Base-by-base conservation (phyloP, 2,329 filamentous ascomycete species). In the Phyllosticta citriasiana region DNA sequence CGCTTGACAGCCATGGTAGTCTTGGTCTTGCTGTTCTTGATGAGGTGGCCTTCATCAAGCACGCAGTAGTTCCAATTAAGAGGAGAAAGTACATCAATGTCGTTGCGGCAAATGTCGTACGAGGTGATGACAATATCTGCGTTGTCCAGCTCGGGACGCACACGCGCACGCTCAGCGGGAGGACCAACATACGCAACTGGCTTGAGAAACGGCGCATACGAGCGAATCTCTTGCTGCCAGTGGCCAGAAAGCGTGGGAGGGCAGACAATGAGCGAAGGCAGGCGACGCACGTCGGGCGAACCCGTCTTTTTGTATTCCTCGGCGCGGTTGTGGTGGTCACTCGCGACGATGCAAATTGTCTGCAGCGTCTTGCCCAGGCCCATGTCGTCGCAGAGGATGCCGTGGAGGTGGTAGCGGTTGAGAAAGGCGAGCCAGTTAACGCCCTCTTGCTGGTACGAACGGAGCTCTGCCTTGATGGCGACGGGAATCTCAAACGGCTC, bases 301-400 rank as follows among this genome's bases (percentile, higher is more conserved):
- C 87, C 83, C 0, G 92, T 95, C 74, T 88, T 91, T 27, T 86
- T 86, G 72, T 88, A 97, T 70, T 97, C 91, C 70, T 97, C 90
- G 0, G 90, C 91, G 63, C 94, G 87, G 70, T 95, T 81, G 72
- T 99, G 93, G 71, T 99, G 94, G 72, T 99, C 94, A 75, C 92
- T 97, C 9, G 94, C 93, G 53, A 99, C 92, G 69, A 99, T 99
- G 74, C 94, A 99, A 24, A 99, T 84, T 0, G 95, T 99, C 73
- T 99, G 94, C 10, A 99, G 78, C 1, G 94, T 99, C 78, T 99
- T 99, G 57, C 94, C 94, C 27, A 99, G 88, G 70, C 94, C 94
- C 94, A 99, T 99, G 73, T 99, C 94, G 70, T 99, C 94, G 72
- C 94, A 99, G 63, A 99, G 89, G 74, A 99, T 97, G 56, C 94